A percentile compares a stretch with the other conserved stretches of the same genome.
These are phyloP conservation scores for Metschnikowia shivogae DNA, from an alignment of 805 yeast genomes.

Conservation along the genomic window DNA sequence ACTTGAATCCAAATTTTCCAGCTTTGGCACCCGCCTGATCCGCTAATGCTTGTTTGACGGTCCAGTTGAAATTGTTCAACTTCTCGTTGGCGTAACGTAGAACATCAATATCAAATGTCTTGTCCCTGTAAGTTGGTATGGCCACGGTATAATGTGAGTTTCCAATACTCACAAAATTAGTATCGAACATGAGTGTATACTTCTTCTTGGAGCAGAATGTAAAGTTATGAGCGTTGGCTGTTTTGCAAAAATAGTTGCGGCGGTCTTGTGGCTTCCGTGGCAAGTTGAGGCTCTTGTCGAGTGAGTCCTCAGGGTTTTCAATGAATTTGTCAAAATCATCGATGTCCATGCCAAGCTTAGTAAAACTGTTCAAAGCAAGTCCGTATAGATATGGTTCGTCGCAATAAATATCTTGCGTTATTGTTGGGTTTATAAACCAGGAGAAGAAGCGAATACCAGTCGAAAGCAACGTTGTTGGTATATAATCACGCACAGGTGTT, in stretches of 20 bases:
- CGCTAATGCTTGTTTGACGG: conserved; percentile 26
- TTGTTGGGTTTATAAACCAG: conserved; percentile 58
- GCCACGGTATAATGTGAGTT: conserved; percentile 48
- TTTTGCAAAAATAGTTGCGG: conserved; percentile 41
- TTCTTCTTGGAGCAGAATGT: conserved; percentile 32
- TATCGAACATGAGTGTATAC: conserved; percentile 52
- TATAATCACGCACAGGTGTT: conserved; percentile 50
- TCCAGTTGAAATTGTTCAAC: conserved; percentile 45
- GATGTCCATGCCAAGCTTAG: conserved; percentile 34
- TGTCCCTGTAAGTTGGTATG: conserved; percentile 44
- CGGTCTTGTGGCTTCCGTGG: conserved; percentile 28
- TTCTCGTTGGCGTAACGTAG: conserved; percentile 40
- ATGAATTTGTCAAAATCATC: conserved; percentile 8
- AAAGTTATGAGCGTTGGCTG: conserved; percentile 36
- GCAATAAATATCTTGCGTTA: conserved; percentile 55
- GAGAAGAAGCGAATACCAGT: conserved; percentile 55
- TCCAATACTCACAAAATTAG: conserved; percentile 49
- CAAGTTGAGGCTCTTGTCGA: conserved; percentile 29
- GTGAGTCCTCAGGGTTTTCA: conserved; percentile 17
- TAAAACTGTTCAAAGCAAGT: conserved; percentile 54
- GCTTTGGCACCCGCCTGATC: conserved; percentile 29
- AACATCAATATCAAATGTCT: conserved; percentile 44
- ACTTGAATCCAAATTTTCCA: conserved; percentile 32
- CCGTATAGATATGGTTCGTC: conserved; percentile 66
- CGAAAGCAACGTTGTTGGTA: conserved; percentile 48